Evolutionary conservation across 73 alveolate genomes (phyloP).

Genomic region (Paramecium bursaria): DNA sequence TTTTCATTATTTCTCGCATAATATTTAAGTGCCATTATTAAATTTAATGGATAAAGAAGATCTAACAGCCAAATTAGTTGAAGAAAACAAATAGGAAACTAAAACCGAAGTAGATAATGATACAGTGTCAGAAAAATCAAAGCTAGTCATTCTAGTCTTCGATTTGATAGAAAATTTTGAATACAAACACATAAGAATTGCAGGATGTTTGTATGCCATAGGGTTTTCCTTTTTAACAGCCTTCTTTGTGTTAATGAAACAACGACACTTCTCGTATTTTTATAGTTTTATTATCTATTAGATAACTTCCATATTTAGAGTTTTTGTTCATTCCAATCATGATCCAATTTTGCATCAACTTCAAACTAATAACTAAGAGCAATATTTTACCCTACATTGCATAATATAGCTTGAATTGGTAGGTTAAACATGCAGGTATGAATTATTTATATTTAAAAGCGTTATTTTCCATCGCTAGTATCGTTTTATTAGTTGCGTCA

Average conservation of each 20-base stretch:
- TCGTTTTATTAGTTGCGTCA: slow-evolving; percentile 7
- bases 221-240: background rate
- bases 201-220: slow-evolving; percentile 33
- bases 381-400: slow-evolving; percentile 31
- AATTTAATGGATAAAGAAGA: too few species aligned
- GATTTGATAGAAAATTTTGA: slow-evolving; percentile 58
- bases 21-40: too few species aligned
- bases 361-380: slow-evolving; percentile 33
- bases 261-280: slow-evolving; percentile 25
- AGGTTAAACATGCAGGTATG: slow-evolving; percentile 51
- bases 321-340: slow-evolving; percentile 19
- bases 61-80: too few species aligned
- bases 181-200: slow-evolving; percentile 33
- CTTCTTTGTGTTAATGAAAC: slow-evolving; percentile 30
- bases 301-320: slow-evolving; percentile 18
- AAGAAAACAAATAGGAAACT: too few species aligned
- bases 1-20: too few species aligned
- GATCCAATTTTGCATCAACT: slow-evolving; percentile 23
- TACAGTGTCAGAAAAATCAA: too few species aligned
- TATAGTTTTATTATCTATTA: background rate
- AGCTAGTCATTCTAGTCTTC: slow-evolving; percentile 9
- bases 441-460: background rate
- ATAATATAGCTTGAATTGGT: slow-evolving; percentile 17
- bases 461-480: background rate
- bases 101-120: too few species aligned